These are phyloP conservation scores for Deuterostichococcus epilithicus DNA, from an alignment of 139 green algal genomes.

Conservation along the genomic window DNA sequence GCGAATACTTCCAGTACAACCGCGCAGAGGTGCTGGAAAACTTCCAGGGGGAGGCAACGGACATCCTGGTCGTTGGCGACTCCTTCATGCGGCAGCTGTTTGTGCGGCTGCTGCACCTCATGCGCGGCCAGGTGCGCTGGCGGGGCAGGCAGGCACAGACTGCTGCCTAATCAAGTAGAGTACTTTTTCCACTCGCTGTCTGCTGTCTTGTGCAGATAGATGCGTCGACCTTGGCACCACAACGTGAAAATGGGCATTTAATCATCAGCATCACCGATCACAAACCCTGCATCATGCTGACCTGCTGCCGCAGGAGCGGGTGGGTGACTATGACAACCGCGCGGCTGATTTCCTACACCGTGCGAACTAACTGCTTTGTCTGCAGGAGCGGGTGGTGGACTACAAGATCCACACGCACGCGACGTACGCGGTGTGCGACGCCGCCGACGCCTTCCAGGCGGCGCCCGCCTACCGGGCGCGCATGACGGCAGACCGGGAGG, in stretches of 20 bases:
- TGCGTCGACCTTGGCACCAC: no score
- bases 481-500: background rate
- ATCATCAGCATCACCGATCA: no score
- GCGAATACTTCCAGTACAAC: background rate
- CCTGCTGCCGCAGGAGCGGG: no score
- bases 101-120: background rate
- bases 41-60: background rate
- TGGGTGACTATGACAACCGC: no score
- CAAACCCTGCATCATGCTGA: no score
- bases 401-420: background rate
- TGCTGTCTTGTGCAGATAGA: no score
- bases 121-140: background rate
- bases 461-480: background rate
- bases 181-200: no score
- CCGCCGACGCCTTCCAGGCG: background rate
- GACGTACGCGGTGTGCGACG: background rate
- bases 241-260: no score
- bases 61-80: background rate
- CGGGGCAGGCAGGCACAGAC: no score
- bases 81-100: conserved; percentile 2
- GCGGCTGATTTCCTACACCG: no score
- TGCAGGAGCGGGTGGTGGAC: background rate
- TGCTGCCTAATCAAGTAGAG: no score
- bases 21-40: background rate
- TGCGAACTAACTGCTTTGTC: no score